Conservation (phyloP, 495 filamentous ascomycete species). For the Margaritispora aquatica region DNA sequence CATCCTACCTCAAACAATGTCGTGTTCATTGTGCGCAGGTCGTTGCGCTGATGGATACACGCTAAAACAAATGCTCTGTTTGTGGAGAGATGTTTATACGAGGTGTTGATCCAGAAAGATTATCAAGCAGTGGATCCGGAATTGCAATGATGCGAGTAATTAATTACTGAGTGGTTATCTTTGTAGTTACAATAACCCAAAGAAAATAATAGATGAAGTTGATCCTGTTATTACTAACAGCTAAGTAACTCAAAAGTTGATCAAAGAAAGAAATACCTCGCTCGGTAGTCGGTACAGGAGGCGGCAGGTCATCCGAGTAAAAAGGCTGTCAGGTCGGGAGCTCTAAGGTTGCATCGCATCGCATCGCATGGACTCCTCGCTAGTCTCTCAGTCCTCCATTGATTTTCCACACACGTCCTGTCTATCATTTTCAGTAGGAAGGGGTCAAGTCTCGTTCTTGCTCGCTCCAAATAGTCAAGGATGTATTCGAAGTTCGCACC, state of each 20-base stretch:
- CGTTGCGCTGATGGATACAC: background rate
- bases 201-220: too few species aligned
- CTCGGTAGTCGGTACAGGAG: too few species aligned
- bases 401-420: background rate
- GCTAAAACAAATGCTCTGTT: background rate
- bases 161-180: too few species aligned
- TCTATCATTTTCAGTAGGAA: background rate
- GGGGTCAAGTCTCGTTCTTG: background rate
- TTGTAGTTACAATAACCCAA: too few species aligned
- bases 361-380: conserved; percentile 9
- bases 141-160: too few species aligned
- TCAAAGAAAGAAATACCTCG: background rate
- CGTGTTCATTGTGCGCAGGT: background rate
- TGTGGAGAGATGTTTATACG: background rate
- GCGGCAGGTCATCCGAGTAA: too few species aligned
- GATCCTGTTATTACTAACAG: too few species aligned
- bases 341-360: conserved; percentile 2
- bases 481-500: background rate
- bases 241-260: too few species aligned
- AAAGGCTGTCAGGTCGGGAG: background rate
- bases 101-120: background rate
- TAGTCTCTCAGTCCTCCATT: background rate
- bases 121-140: too few species aligned
- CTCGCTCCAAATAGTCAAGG: background rate
- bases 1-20: background rate